Conservation (phyloP, 768 basidiomycete genomes). For the Lactifluus subvellereus region DNA sequence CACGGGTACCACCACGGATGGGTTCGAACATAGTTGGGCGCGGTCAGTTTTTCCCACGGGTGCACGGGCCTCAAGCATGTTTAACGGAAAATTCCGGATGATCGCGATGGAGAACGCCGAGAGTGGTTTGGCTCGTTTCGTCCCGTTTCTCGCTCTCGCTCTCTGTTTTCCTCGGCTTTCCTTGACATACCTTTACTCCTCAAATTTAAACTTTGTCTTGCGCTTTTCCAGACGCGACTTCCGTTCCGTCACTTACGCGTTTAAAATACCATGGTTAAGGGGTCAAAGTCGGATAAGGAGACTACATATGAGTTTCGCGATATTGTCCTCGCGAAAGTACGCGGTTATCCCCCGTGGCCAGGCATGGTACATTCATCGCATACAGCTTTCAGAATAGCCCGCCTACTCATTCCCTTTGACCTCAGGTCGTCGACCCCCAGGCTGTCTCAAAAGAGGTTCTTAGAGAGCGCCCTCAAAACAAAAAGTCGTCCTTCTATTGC, state of each 20-base stretch:
- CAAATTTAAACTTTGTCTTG: neutral
- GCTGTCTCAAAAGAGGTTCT: conserved; percentile 53
- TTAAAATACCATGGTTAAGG: conserved; percentile 32
- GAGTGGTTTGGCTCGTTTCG: neutral
- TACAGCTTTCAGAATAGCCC: conserved; percentile 18
- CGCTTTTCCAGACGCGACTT: neutral
- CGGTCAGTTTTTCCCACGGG: neutral
- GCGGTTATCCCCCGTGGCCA: conserved; percentile 94
- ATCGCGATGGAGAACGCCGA: conserved; percentile 15
- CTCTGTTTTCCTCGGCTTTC: neutral
- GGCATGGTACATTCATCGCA: conserved; percentile 65
- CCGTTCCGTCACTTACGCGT: conserved; percentile 18
- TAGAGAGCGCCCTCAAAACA: conserved; percentile 65
- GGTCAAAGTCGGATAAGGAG: conserved; percentile 33
- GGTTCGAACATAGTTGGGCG: conserved; percentile 65
- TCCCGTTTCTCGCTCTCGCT: neutral
- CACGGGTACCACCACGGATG: conserved; percentile 81
- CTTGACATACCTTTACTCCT: neutral
- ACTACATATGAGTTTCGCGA: conserved; percentile 67
- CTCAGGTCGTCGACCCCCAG: conserved; percentile 75
- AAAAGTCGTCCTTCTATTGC: conserved; percentile 67
- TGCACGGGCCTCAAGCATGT: conserved; percentile 15
- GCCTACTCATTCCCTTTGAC: conserved; percentile 12
- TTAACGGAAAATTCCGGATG: conserved; percentile 14
- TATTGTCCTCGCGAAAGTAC: conserved; percentile 86